Evolutionary conservation across 257 asterid genomes (phyloP).

Genomic region (Solanum ossicruentum): DNA sequence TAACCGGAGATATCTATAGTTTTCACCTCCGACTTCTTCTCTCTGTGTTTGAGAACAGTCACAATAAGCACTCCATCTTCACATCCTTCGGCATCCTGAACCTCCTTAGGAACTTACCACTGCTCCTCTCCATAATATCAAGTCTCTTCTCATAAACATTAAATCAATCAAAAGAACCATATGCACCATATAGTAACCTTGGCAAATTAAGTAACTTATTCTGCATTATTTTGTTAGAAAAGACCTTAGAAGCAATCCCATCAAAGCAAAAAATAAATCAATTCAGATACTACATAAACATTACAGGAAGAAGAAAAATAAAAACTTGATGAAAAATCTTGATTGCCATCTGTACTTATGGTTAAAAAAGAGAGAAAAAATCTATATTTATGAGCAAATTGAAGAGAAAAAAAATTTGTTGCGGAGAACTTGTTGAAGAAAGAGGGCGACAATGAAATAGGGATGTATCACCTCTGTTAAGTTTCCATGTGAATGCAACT

Average conservation of each 20-base stretch:
- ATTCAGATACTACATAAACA: not conserved
- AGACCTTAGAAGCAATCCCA: not conserved
- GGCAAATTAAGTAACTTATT: not conserved
- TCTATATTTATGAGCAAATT: not conserved
- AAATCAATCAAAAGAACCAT: not conserved
- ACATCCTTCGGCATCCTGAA: too few relatives aligned
- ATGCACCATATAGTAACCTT: not conserved
- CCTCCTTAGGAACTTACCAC: too few relatives aligned
- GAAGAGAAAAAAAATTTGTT: not conserved
- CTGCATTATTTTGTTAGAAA: not conserved
- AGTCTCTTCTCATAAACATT: not conserved
- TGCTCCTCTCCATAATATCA: not conserved
- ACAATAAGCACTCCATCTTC: too few relatives aligned
- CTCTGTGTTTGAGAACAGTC: too few relatives aligned
- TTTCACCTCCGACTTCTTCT: too few relatives aligned
- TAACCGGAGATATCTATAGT: too few relatives aligned
- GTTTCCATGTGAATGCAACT: slow-evolving; percentile 26
- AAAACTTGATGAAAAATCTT: not conserved
- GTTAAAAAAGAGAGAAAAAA: not conserved
- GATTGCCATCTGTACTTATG: not conserved
- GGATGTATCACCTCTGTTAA: slow-evolving; percentile 34
- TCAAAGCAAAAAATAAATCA: not conserved
- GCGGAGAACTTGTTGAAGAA: slow-evolving; percentile 16
- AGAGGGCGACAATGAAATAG: not conserved
- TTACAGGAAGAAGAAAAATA: not conserved